Base-by-base conservation (phyloP, 331 rosid genomes). In the Rosa hybrid region DNA sequence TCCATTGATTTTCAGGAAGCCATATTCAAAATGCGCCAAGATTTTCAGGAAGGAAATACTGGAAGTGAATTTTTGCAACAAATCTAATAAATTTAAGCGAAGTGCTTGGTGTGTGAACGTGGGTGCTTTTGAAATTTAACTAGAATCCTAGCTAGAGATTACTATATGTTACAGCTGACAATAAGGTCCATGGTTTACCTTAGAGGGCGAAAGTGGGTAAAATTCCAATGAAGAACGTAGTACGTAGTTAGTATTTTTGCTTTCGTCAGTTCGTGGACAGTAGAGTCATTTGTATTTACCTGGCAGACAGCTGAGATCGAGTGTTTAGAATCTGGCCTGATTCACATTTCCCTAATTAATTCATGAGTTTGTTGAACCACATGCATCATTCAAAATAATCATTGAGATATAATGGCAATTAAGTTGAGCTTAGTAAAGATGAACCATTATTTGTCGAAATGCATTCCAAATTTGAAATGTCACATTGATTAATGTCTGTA, bases 1-100 rank as follows among this genome's bases (percentile, higher is more conserved):
- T 45, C 49, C 49, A 8, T 63, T 46, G 16, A 67, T 42, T 88
- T 90, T 84, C 93, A 88, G 97, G 87, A 39, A 84, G 86, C 77
- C 59, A 75, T 81, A 71, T 80, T 81, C 88, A 78, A 57, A 83
- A 84, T 73, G 76, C 82, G 20, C 79, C 86, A 45, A 79, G 79
- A 84, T 73, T 81, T 7, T 79, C 86, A 71, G 79, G 91, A 74
- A 82, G 75, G 83, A 89, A 80, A 69, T 71, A 68, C 41, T 75
- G 86, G 88, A 83, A 84, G 56, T 83, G 78, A 34, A 34, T 34
- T 34, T 34, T 34, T 34, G 39, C 39, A 3, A 34, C 39, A 34
- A 34, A 34, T 34, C 39, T 34, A 34, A 34, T 3, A 34, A 34
- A 34, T 34, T 34, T 34, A 34, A 3, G 39, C 39, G 39, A 2